Evolutionary conservation across 805 yeast genomes (phyloP), one percentile per base, ranked within the genome.

Genomic region (Candida pseudoglaebosa): DNA sequence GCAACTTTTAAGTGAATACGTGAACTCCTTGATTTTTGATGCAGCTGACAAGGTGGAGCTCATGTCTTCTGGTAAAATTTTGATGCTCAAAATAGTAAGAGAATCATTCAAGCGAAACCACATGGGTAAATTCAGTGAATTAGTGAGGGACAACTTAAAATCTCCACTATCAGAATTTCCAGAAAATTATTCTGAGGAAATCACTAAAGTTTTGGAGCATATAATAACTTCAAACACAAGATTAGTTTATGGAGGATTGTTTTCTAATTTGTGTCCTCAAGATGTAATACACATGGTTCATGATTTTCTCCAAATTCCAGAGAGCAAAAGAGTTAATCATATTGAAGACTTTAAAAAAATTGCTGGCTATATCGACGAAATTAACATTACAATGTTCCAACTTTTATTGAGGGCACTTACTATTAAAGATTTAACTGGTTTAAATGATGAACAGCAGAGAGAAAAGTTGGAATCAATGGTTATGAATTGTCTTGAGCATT

Each of bases 321-420:
- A 35, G 8, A 16, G 26, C 6, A n/a, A 24, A 9, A 16, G 9
- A 39, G 32, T 38, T 15, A 34, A 35, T 13, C 13, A 37, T 3
- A 24, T 43, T 5, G 32, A 41, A 3, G 61, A 60, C 22, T 42
- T 63, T 9, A 32, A 33, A n/a, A 33, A 36, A 4, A 16, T 47
- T 16, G 40, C 52, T 2, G 12, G 28, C 6, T 21, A 34, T 1
- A 49, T 56, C 3, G 57, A 62, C 36, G 73, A 65, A 38, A 67
- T 67, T 42, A 63, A 60, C 34, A 45, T 68, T 17, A 64, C 69
- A 1, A 42, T 59, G 5, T 50, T 45, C 30, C 73, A 68, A 36
- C 39, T 61, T 5, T 38, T 64, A 10, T 37, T 65, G 8, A 46
- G 56, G 16, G 46, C 49, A 0, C 42, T 60, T 1, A 36, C 56